These are phyloP conservation scores for Odonthalia washingtoniensis DNA, from an alignment of 31 red algal species.

Conservation along the genomic window DNA sequence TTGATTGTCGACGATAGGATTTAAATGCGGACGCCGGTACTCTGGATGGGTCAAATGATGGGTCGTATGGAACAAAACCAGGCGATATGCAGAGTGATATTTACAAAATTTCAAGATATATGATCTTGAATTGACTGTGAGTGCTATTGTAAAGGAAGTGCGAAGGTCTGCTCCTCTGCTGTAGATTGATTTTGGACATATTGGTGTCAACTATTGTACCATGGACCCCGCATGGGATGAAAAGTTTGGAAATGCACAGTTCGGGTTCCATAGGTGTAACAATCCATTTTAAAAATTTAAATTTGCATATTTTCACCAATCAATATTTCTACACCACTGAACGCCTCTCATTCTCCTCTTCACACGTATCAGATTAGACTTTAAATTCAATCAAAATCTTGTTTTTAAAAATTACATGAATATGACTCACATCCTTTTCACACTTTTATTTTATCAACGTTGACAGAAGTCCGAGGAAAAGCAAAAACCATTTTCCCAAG, in stretches of 20 bases:
- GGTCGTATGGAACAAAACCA: background rate
- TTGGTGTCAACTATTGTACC: background rate
- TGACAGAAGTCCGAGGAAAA: too few species aligned
- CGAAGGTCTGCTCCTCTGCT: background rate
- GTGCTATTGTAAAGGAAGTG: background rate
- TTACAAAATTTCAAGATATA: background rate
- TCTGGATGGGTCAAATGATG: background rate
- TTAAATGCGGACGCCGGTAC: background rate
- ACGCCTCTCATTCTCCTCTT: too few species aligned
- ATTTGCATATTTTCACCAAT: too few species aligned
- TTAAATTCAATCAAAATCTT: too few species aligned
- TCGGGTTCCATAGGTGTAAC: too few species aligned
- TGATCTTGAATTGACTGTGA: background rate
- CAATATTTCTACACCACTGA: too few species aligned
- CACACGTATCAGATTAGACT: too few species aligned
- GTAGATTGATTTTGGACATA: background rate
- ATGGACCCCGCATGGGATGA: background rate
- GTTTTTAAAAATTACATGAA: too few species aligned
- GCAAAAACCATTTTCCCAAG: too few species aligned
- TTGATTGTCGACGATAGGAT: background rate
- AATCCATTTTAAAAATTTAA: too few species aligned
- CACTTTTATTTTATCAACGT: too few species aligned
- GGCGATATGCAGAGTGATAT: background rate
- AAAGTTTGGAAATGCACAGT: background rate
- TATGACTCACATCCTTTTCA: too few species aligned